These are phyloP conservation scores for Dillenia suffruticosa DNA, from an alignment of 164 flowering plant species.

Conservation along the genomic window DNA sequence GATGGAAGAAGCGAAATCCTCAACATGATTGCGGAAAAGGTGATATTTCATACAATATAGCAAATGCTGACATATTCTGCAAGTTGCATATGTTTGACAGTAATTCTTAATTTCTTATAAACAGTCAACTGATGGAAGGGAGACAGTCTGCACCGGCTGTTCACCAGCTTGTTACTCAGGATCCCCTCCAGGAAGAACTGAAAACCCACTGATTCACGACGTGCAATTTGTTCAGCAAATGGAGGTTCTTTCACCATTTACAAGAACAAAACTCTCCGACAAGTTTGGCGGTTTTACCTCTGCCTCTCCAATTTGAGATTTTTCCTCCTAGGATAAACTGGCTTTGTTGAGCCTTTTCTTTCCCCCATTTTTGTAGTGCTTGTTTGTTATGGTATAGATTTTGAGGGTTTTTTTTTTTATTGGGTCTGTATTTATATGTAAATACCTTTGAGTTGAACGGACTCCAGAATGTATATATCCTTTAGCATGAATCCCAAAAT, in stretches of 20 bases:
- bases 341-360: no score
- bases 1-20: constrained; percentile 35
- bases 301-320: constrained; percentile 21
- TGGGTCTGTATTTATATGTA: no score
- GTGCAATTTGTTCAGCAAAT: constrained; percentile 42
- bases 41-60: constrained; percentile 1
- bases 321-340: no score
- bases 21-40: constrained; percentile 40
- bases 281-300: constrained; percentile 22
- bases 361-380: no score
- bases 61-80: neutral
- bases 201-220: constrained; percentile 51
- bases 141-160: constrained; percentile 26
- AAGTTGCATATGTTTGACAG: neutral
- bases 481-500: no score
- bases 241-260: constrained; percentile 40
- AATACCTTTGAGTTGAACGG: no score
- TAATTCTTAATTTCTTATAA: neutral
- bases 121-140: constrained; percentile 28
- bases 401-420: no score
- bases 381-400: no score
- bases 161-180: constrained; percentile 34
- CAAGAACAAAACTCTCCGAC: constrained; percentile 30
- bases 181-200: constrained; percentile 58
- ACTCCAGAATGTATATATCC: no score